phyloP scores from a whole-genome alignment of 2,329 filamentous ascomycete genomes.

The Hypoxylon sp. region DNA sequence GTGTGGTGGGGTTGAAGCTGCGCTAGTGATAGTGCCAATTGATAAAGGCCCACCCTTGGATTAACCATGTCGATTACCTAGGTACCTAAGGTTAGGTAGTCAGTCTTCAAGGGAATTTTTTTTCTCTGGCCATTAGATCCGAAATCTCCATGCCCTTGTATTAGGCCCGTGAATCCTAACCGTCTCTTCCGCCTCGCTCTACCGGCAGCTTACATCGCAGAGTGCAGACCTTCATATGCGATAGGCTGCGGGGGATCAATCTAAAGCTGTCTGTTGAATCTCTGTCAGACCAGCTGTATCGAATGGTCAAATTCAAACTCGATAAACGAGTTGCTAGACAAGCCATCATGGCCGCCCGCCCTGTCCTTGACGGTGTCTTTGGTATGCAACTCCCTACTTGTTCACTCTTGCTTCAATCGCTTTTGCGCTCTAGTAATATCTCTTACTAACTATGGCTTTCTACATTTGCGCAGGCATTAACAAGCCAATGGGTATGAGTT shows the following conservation, averaged over 20 bases:
- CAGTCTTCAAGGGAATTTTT: slow-evolving; percentile 27
- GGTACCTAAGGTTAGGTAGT: slow-evolving; percentile 14
- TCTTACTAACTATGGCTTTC: slow-evolving; percentile 19
- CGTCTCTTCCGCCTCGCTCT: slow-evolving; percentile 14
- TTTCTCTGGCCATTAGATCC: slow-evolving; percentile 18
- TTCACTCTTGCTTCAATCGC: slow-evolving; percentile 3
- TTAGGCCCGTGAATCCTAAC: slow-evolving; percentile 1
- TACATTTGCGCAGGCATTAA: slow-evolving; percentile 76
- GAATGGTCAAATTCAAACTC: slow-evolving; percentile 12
- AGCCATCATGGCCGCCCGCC: slow-evolving; percentile 63
- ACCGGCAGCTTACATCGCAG: slow-evolving; percentile 4
- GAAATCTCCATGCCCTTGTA: slow-evolving; percentile 23
- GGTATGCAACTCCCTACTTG: slow-evolving; percentile 55
- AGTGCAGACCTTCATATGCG: not conserved
- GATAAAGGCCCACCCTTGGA: slow-evolving; percentile 35
- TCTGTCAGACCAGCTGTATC: slow-evolving; percentile 9
- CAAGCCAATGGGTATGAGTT: slow-evolving; percentile 88
- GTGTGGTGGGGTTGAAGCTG: not conserved
- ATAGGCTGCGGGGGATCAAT: not conserved
- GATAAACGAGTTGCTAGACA: slow-evolving; percentile 30
- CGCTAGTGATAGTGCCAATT: slow-evolving; percentile 23
- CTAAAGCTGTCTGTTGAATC: not conserved
- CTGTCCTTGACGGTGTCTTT: slow-evolving; percentile 68
- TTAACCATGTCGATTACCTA: slow-evolving; percentile 31
- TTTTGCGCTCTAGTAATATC: slow-evolving; percentile 5